These are phyloP conservation scores for Umbellularia californica DNA, from an alignment of 164 flowering plant species.

Conservation along the genomic window DNA sequence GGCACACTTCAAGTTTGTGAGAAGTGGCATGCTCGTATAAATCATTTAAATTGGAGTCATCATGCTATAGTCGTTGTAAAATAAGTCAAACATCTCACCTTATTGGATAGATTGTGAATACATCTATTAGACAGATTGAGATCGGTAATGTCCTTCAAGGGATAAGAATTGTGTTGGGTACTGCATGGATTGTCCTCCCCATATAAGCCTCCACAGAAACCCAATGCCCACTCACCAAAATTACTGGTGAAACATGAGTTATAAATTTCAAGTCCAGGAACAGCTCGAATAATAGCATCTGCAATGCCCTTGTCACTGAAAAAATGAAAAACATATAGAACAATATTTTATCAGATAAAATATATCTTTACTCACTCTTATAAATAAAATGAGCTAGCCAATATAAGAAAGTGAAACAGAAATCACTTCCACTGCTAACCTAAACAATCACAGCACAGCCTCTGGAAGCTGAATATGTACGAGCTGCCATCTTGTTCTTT, in stretches of 20 bases:
- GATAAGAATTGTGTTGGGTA: slow-evolving; percentile 16
- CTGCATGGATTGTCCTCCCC: slow-evolving; percentile 54
- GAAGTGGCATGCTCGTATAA: neutral
- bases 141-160: slow-evolving; percentile 49
- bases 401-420: neutral
- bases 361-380: slow-evolving; percentile 4
- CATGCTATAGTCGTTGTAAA: neutral
- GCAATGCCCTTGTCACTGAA: slow-evolving; percentile 40
- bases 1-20: neutral
- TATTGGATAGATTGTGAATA: slow-evolving; percentile 51
- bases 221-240: slow-evolving; percentile 81
- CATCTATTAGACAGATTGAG: slow-evolving; percentile 81
- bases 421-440: neutral
- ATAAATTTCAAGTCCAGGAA: slow-evolving; percentile 68
- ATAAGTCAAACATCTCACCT: slow-evolving; percentile 38
- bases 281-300: slow-evolving; percentile 46
- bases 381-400: neutral
- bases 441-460: neutral
- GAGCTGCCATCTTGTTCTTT: no score
- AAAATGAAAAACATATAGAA: slow-evolving; percentile 11
- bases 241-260: slow-evolving; percentile 68
- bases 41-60: neutral
- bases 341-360: neutral
- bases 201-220: slow-evolving; percentile 81
- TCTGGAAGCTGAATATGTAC: no score